Conservation (phyloP, 2,329 filamentous ascomycete genomes). For the Arthrobotrys megalospora region DNA sequence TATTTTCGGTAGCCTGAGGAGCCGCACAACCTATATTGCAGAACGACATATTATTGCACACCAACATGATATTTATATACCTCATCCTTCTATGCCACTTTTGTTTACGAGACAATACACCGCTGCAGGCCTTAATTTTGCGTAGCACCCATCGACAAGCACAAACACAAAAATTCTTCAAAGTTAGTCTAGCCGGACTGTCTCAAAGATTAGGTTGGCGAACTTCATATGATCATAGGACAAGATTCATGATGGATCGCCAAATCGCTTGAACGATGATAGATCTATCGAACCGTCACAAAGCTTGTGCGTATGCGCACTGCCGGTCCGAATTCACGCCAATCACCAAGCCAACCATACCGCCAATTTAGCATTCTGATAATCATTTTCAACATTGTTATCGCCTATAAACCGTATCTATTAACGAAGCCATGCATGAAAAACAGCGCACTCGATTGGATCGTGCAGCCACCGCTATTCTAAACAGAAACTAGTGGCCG, state of each 20-base stretch:
- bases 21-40: neutral
- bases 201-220: neutral
- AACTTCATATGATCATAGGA: neutral
- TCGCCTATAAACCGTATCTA: neutral
- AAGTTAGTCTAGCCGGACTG: neutral
- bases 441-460: conserved; percentile 1
- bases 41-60: neutral
- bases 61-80: conserved; percentile 8
- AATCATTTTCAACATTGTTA: neutral
- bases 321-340: neutral
- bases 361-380: neutral
- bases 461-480: neutral
- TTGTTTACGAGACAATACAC: too few relatives aligned
- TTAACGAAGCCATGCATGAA: conserved; percentile 12
- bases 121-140: neutral
- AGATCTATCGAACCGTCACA: neutral
- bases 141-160: neutral
- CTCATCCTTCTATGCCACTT: neutral
- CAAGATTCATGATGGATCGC: neutral
- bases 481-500: conserved; percentile 4
- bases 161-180: neutral
- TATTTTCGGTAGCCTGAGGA: too few relatives aligned
- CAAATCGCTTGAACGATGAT: neutral
- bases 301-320: neutral
- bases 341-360: neutral